Evolutionary conservation across 768 basidiomycete species (phyloP), one percentile per base, ranked within the genome.

Genomic region (Suillus plorans): DNA sequence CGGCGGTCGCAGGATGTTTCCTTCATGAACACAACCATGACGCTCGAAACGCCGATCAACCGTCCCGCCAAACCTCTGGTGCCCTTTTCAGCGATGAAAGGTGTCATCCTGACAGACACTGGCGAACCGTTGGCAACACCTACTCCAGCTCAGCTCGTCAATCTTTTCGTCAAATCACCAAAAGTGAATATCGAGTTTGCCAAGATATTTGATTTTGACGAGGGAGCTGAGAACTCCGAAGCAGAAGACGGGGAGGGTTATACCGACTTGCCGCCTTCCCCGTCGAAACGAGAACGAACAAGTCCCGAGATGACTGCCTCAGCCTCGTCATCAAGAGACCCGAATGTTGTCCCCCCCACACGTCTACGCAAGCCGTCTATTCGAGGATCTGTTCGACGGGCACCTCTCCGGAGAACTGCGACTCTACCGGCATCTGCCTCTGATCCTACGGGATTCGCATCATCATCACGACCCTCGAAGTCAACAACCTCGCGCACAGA

Each of bases 21-120:
- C 71, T 47, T 71, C 28, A 34, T 76, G 65, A 59, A 42, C 39
- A 59, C 25, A 4, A 42, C 58, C 37, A 42, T 28, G 25, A 58
- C 76, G 12, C 78, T 87, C 63, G 82, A 84, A 55, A 90, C 89
- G 3, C 89, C 90, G 0, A 75, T 83, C 16, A 79, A 74, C 36
- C 82, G 84, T 37, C 69, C 67, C 31, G 66, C 77, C 7, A 72
- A 72, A 61, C 68, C 60, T 1, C 5, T 18, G 31, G 66, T 72
- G 36, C 80, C 80, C 13, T 73, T 68, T 28, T 86, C 85, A 4
- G 88, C 88, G 1, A 89, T 89, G 88, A 89, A 89, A 72, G 88
- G 93, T 3, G 90, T 95, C 45, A 82, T 95, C 37, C 80, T 94
- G 44, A 93, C 93, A 0, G 80, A 88, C 9, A 93, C 93, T 0